phyloP scores from a whole-genome alignment of 768 basidiomycete species.

The Lyophyllum decastes region DNA sequence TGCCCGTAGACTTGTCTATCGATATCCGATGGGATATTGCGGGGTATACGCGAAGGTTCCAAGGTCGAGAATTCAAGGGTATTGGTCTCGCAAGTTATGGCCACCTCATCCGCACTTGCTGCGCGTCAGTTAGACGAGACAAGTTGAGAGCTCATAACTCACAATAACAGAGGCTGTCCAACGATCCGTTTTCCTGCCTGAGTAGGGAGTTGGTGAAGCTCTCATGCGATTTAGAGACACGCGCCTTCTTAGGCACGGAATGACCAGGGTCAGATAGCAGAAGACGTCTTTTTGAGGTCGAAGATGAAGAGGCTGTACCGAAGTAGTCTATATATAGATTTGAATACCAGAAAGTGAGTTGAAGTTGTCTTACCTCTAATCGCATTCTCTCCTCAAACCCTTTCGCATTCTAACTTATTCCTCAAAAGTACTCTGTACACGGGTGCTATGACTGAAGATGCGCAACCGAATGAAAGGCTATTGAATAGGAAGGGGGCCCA shows the following conservation, averaged over 20 bases:
- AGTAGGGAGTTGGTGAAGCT: background rate
- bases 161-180: background rate
- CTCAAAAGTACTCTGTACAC: slow-evolving; percentile 1
- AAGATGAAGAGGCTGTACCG: background rate
- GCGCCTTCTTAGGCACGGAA: background rate
- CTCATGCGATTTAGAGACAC: background rate
- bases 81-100: background rate
- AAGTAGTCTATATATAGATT: background rate
- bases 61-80: background rate
- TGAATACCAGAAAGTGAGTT: too few species aligned
- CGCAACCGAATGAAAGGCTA: slow-evolving; percentile 17
- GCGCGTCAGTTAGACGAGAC: background rate
- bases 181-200: background rate
- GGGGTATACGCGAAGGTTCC: background rate
- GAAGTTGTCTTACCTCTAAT: too few species aligned
- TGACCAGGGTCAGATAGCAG: background rate
- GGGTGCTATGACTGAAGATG: slow-evolving; percentile 20
- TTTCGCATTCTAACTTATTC: slow-evolving; percentile 5
- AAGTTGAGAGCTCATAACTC: background rate
- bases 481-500: slow-evolving; percentile 11
- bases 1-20: background rate
- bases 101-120: background rate
- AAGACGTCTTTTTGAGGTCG: background rate
- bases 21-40: background rate
- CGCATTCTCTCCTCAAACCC: background rate